Conservation (phyloP, 2,329 filamentous ascomycete genomes). For the Huntiella abstrusa region DNA sequence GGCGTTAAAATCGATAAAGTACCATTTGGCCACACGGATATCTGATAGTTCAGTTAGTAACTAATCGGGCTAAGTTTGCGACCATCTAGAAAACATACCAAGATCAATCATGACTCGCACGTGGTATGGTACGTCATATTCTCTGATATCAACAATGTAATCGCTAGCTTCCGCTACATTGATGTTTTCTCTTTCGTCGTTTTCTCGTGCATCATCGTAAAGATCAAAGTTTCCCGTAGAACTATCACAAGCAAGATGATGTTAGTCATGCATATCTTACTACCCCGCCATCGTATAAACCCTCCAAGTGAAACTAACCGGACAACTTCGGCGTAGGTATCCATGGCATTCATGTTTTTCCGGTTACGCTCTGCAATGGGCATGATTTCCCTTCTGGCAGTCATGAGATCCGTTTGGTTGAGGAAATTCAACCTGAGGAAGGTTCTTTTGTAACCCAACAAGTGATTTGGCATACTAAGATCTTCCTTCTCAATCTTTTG, state of each 20-base stretch:
- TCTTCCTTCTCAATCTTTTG: constrained; percentile 79
- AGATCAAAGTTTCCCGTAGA: constrained; percentile 75
- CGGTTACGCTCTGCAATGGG: constrained; percentile 93
- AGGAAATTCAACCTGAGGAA: constrained; percentile 75
- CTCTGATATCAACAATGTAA: constrained; percentile 94
- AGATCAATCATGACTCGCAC: constrained; percentile 96
- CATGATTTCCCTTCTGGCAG: constrained; percentile 66
- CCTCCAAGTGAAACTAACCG: constrained; percentile 36
- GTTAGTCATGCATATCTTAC: constrained; percentile 12
- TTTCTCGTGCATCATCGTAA: constrained; percentile 72
- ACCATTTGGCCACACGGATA: constrained; percentile 93
- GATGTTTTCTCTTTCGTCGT: constrained; percentile 60
- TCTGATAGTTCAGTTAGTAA: constrained; percentile 32
- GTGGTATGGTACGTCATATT: constrained; percentile 98
- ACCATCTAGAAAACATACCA: constrained; percentile 27
- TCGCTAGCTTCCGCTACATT: constrained; percentile 77
- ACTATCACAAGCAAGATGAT: constrained; percentile 22
- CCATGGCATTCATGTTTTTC: constrained; percentile 90
- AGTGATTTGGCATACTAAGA: constrained; percentile 82
- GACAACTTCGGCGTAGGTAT: constrained; percentile 92
- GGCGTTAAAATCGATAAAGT: constrained; percentile 85
- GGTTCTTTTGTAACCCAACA: constrained; percentile 74
- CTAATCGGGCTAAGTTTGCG: not conserved
- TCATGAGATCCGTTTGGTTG: constrained; percentile 71
- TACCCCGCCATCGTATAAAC: no score